phyloP scores from a whole-genome alignment of 2,329 filamentous ascomycete genomes.

The Knufia petricola region DNA sequence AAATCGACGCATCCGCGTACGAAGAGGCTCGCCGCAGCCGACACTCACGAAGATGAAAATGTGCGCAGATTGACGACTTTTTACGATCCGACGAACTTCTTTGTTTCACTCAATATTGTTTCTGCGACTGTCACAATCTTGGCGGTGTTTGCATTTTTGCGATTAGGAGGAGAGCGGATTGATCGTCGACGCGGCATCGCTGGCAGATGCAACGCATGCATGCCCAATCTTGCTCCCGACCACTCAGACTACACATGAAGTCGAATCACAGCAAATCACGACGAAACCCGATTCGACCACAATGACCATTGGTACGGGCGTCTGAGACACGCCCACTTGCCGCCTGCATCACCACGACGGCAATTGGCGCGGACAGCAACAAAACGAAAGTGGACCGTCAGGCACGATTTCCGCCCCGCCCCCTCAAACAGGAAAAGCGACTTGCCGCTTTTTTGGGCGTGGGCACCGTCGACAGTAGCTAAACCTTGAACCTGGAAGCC shows the following conservation, averaged over 20 bases:
- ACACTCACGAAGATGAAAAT: constrained; percentile 26
- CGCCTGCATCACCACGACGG: constrained; percentile 14
- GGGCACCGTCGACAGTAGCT: background rate
- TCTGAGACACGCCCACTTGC: constrained; percentile 7
- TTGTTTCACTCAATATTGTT: constrained; percentile 12
- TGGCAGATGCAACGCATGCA: constrained; percentile 7
- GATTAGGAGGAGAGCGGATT: constrained; percentile 11
- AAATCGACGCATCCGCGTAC: constrained; percentile 35
- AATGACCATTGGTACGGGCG: background rate
- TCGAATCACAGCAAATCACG: constrained; percentile 20
- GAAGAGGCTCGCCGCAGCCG: constrained; percentile 35
- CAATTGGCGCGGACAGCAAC: constrained; percentile 15
- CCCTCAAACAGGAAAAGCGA: constrained; percentile 21
- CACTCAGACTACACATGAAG: constrained; percentile 13
- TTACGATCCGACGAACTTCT: constrained; percentile 18
- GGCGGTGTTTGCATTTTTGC: constrained; percentile 17
- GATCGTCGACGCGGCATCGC: constrained; percentile 4
- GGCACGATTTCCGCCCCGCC: constrained; percentile 26
- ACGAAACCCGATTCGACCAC: constrained; percentile 7
- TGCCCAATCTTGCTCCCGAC: constrained; percentile 8
- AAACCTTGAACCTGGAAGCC: constrained; percentile 3
- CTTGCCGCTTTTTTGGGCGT: constrained; percentile 27
- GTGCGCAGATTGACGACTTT: constrained; percentile 11
- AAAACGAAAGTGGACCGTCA: constrained; percentile 15
- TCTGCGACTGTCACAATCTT: constrained; percentile 13